These are phyloP conservation scores for Solanum chiquidenum DNA, from an alignment of 257 asterid genomes.

Conservation along the genomic window DNA sequence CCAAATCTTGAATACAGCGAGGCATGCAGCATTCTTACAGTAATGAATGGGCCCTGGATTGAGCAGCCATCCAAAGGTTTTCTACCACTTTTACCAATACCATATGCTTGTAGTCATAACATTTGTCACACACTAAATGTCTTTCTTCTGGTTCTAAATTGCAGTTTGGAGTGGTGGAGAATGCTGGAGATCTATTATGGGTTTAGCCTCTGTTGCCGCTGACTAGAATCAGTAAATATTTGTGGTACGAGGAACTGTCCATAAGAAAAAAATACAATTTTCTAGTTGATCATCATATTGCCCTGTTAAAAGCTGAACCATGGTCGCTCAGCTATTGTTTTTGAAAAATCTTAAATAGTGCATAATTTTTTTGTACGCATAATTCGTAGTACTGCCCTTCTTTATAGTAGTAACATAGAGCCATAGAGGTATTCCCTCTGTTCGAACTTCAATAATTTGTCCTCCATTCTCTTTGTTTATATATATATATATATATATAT, in stretches of 20 bases:
- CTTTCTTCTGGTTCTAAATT: neutral
- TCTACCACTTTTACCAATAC: neutral
- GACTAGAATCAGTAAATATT: neutral
- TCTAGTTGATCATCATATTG: neutral
- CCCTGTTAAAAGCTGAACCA: neutral
- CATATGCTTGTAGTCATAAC: neutral
- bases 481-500: too few species aligned
- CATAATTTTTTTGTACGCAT: neutral
- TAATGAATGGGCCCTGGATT: constrained; percentile 94
- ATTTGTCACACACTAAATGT: neutral
- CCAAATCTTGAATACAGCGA: constrained; percentile 70
- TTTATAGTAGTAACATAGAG: neutral
- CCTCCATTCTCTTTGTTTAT: neutral
- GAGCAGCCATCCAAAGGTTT: constrained; percentile 87
- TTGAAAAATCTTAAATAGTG: neutral
- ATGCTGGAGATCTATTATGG: constrained; percentile 46
- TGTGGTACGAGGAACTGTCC: neutral
- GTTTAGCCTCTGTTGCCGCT: constrained; percentile 12
- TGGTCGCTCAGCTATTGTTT: neutral
- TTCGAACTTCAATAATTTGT: neutral
- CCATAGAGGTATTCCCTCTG: neutral
- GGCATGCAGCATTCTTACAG: constrained; percentile 66
- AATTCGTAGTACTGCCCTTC: neutral
- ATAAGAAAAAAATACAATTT: neutral
- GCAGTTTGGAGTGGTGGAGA: constrained; percentile 81